phyloP scores from a whole-genome alignment of 306 rosid genomes.

The Pueraria montana region DNA sequence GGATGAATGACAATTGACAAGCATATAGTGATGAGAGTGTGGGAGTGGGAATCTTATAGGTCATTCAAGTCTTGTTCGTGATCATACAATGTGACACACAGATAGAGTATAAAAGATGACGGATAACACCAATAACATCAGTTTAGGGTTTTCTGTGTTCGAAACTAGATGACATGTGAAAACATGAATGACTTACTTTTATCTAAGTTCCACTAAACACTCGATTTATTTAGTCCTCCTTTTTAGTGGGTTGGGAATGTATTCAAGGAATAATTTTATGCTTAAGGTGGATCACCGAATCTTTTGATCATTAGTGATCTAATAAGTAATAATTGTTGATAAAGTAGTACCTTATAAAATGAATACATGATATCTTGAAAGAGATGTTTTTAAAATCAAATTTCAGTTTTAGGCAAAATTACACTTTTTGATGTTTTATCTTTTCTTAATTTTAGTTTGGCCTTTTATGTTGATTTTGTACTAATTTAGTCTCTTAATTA shows the following conservation, averaged over 20 bases:
- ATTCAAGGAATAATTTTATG: background rate
- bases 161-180: background rate
- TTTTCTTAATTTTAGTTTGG: background rate
- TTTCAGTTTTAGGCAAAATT: background rate
- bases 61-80: background rate
- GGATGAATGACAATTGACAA: background rate
- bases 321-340: background rate
- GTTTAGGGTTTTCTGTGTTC: constrained; percentile 15
- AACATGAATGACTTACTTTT: constrained; percentile 17
- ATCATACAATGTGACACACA: background rate
- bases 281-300: background rate
- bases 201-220: constrained; percentile 34
- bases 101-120: constrained; percentile 23
- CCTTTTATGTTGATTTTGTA: background rate
- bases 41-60: constrained; percentile 32
- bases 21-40: background rate
- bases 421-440: background rate
- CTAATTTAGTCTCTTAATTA: no score
- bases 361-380: background rate
- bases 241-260: constrained; percentile 20
- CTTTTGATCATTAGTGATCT: background rate
- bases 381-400: background rate
- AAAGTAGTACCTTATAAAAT: background rate
- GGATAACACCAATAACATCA: constrained; percentile 36
- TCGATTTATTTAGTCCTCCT: constrained; percentile 8